Base-by-base conservation (phyloP, 805 yeast genomes). In the Wickerhamiella australiensis region DNA sequence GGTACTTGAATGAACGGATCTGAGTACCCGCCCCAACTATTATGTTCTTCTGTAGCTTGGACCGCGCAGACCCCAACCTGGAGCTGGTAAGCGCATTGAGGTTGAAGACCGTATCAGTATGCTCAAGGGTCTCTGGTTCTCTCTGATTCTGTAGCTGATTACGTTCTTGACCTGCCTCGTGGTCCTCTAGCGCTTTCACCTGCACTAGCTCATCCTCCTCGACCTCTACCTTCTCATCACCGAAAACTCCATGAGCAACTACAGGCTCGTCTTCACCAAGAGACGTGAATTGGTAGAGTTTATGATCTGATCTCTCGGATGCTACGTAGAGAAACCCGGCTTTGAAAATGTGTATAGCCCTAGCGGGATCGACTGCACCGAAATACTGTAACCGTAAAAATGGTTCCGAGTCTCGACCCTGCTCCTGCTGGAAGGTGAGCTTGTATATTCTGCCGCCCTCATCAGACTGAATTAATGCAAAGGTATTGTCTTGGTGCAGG, bases 391-490 rank as follows among this genome's bases (percentile, higher is more conserved):
- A 21, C 27, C 26, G 27, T 21, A 25, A 15, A 13, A 76, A 69
- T 12, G 82, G 69, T n/a, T 68, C 61, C 61, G 27, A 61, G 7
- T 63, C 64, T 5, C 5, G 35, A 8, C 15, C 35, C 12, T 12
- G 64, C 8, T 63, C 64, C 13, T 68, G 67, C 23, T 71, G 74
- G 7, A 80, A 60, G 17, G 76, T 74, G 3, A 85, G 68, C 60
- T 85, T 87, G 67, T 78, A 83, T 3, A 85, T 50, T 59, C 85
- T 95, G 17, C 96, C 96, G 13, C n/a, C n/a, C n/a, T 65, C 59
- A 31, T 77, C 70, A 12, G 77, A 73, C 61, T 92, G 97, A 0
- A 84, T 56, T 18, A 90, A 62, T 6, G 79, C 73, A 58, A 88
- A 85, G 58, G 82, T 83, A 13, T 69, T 62, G 13, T 67, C 66